Percentiles rank a stretch among this genome's conserved stretches.
These are phyloP conservation scores for Lipomyces oligophaga DNA, from an alignment of 805 yeast species.

Conservation along the genomic window DNA sequence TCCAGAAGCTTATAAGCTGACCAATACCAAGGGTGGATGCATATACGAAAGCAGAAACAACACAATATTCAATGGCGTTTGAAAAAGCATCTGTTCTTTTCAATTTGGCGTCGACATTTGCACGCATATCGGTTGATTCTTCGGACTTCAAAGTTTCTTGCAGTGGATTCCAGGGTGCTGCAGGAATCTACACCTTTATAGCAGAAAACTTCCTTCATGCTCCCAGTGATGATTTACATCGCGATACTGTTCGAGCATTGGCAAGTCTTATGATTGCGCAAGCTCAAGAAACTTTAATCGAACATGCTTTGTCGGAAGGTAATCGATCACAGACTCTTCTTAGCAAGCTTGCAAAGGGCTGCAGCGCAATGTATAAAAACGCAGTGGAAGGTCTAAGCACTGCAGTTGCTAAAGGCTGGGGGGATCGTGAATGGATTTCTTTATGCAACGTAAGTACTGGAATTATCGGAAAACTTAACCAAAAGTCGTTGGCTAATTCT, in stretches of 20 bases:
- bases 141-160: conserved; percentile 56
- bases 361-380: conserved; percentile 53
- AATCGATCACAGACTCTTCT: conserved; percentile 60
- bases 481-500: background rate
- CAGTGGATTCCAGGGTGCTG: conserved; percentile 63
- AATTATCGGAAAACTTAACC: no score
- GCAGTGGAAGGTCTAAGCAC: conserved; percentile 47
- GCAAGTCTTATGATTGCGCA: conserved; percentile 71
- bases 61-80: conserved; percentile 79
- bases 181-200: conserved; percentile 70
- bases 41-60: conserved; percentile 45
- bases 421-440: conserved; percentile 49
- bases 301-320: conserved; percentile 50
- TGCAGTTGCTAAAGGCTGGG: conserved; percentile 43
- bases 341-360: conserved; percentile 67
- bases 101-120: conserved; percentile 65
- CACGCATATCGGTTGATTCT: conserved; percentile 41
- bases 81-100: conserved; percentile 84
- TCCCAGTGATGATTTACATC: conserved; percentile 72
- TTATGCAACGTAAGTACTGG: conserved; percentile 47
- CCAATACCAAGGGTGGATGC: conserved; percentile 48
- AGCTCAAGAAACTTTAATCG: conserved; percentile 78
- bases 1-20: background rate
- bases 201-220: conserved; percentile 83
- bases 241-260: conserved; percentile 63